Conservation (phyloP, 805 yeast genomes). For the Saccharomycopsis fibuligera region DNA sequence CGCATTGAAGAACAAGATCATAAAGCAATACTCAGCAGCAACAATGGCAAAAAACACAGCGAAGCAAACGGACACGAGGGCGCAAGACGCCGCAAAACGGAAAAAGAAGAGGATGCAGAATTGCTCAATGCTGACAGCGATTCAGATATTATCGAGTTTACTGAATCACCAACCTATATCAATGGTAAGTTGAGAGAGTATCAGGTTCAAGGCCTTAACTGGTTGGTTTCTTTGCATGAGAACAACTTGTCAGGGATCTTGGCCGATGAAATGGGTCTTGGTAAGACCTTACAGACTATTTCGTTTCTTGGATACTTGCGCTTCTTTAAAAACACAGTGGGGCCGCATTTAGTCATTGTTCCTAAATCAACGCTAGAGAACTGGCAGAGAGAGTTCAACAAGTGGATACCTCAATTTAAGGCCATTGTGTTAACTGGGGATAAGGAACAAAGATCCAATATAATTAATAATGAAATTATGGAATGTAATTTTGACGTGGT, state of each 20-base stretch:
- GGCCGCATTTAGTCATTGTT: constrained; percentile 71
- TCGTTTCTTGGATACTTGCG: constrained; percentile 69
- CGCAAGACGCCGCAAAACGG: constrained; percentile 60
- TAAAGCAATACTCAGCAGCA: constrained; percentile 26
- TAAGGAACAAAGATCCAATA: constrained; percentile 54
- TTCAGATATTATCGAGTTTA: constrained; percentile 53
- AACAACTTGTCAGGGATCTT: constrained; percentile 68
- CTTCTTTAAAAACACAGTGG: constrained; percentile 49
- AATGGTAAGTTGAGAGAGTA: constrained; percentile 63
- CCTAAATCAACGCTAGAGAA: constrained; percentile 79
- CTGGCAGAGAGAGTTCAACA: constrained; percentile 71
- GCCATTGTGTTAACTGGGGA: constrained; percentile 70
- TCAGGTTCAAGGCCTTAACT: constrained; percentile 75
- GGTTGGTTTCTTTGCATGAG: constrained; percentile 65
- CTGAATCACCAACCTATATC: constrained; percentile 76
- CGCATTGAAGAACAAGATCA: constrained; percentile 46
- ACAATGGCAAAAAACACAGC: neutral
- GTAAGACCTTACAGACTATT: constrained; percentile 76
- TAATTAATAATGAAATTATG: constrained; percentile 45
- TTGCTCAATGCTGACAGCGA: constrained; percentile 34
- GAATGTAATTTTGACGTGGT: constrained; percentile 67
- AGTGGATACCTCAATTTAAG: constrained; percentile 76
- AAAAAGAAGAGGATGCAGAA: constrained; percentile 74
- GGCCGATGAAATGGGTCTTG: constrained; percentile 85
- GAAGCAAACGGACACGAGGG: constrained; percentile 22